Conservation (phyloP, 2,329 filamentous ascomycete genomes). For the Colletotrichum sp. region DNA sequence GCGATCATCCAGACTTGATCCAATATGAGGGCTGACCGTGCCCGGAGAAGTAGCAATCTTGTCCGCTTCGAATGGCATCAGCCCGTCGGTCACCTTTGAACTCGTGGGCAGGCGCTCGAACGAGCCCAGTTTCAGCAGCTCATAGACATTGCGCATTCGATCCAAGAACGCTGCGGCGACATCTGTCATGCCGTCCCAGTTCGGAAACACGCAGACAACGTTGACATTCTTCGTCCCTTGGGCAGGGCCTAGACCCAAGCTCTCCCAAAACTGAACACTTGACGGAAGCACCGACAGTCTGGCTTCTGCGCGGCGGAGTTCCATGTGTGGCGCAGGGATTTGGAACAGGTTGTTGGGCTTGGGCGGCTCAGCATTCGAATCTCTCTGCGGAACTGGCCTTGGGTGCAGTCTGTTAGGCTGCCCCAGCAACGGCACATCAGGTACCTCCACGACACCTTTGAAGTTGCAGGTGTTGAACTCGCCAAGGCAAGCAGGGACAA, state of each 20-base stretch:
- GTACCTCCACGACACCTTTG: conserved; percentile 12
- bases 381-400: conserved; percentile 47
- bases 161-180: conserved; percentile 69
- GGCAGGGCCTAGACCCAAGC: conserved; percentile 74
- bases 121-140: conserved; percentile 73
- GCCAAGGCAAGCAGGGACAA: conserved; percentile 50
- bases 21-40: conserved; percentile 10
- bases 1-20: conserved; percentile 49
- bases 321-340: conserved; percentile 73
- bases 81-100: conserved; percentile 50
- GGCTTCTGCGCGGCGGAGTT: conserved; percentile 72
- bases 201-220: conserved; percentile 74
- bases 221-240: conserved; percentile 74
- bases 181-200: conserved; percentile 65
- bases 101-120: conserved; percentile 57
- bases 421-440: conserved; percentile 47
- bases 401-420: conserved; percentile 58
- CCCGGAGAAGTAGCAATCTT: conserved; percentile 31
- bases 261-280: conserved; percentile 82
- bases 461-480: conserved; percentile 25
- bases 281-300: conserved; percentile 77
- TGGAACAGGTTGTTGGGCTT: conserved; percentile 62
- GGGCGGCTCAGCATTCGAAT: conserved; percentile 48
- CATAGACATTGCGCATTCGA: conserved; percentile 73
- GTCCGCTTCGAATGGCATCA: conserved; percentile 57